phyloP scores from a whole-genome alignment of 192 early-diverging fungal genomes.

The Spizellomyces punctatus region DNA sequence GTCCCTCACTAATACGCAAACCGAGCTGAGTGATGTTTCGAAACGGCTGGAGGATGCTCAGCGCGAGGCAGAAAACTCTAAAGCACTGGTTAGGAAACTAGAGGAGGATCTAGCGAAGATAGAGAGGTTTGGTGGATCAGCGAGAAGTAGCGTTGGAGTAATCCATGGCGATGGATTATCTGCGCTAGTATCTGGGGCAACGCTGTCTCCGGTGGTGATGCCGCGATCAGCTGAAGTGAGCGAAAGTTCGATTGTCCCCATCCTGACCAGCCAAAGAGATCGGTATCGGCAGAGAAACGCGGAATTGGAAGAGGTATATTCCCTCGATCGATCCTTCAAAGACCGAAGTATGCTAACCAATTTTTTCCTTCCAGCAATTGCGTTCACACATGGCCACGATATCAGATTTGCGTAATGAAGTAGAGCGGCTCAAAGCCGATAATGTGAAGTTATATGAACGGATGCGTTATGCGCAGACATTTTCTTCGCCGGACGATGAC shows the following conservation, averaged over 20 bases:
- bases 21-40: not conserved
- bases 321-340: not conserved
- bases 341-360: not conserved
- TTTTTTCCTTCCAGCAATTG: constrained; percentile 33
- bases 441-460: constrained; percentile 91
- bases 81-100: constrained; percentile 55
- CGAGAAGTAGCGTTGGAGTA: not conserved
- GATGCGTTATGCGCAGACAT: constrained; percentile 83
- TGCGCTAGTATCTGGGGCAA: not conserved
- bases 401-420: constrained; percentile 62
- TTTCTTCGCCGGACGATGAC: constrained; percentile 22
- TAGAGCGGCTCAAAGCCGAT: constrained; percentile 73
- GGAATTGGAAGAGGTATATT: constrained; percentile 74
- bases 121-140: constrained; percentile 23
- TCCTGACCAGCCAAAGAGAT: constrained; percentile 87
- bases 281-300: constrained; percentile 83
- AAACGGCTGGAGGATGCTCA: constrained; percentile 44
- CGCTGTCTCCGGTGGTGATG: constrained; percentile 1
- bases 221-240: not conserved
- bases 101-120: constrained; percentile 54
- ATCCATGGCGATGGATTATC: constrained; percentile 3
- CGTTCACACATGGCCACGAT: constrained; percentile 51
- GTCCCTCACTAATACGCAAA: not conserved
- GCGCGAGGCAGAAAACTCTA: constrained; percentile 54
- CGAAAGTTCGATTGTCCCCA: constrained; percentile 65